These are phyloP conservation scores for Didymella exigua DNA, from an alignment of 2,329 filamentous ascomycete genomes.

Conservation along the genomic window DNA sequence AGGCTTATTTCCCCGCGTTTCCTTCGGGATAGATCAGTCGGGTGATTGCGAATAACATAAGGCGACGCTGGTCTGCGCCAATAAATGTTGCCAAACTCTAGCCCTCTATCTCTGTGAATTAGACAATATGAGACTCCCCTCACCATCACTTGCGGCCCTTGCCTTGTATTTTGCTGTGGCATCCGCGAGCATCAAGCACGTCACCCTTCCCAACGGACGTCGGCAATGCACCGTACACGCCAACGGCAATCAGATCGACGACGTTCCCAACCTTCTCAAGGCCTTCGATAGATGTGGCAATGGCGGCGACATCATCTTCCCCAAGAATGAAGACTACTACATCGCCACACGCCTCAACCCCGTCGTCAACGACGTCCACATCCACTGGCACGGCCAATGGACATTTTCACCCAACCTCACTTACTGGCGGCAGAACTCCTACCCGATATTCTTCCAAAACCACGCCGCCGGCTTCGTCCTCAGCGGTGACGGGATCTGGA, in stretches of 20 bases:
- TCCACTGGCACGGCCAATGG: conserved; percentile 9
- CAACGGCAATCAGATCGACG: neutral
- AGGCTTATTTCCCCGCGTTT: conserved; percentile 3
- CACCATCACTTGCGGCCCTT: neutral
- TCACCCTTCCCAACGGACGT: neutral
- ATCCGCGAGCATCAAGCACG: neutral
- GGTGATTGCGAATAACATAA: neutral
- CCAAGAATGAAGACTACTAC: conserved; percentile 1
- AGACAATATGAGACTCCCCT: neutral
- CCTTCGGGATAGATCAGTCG: neutral
- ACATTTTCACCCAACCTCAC: conserved; percentile 1
- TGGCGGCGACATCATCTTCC: conserved; percentile 2
- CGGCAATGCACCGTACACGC: conserved; percentile 2
- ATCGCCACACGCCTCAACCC: conserved; percentile 4
- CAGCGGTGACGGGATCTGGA: conserved; percentile 2
- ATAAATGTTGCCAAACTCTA: neutral
- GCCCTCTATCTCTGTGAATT: neutral
- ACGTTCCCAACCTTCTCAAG: neutral
- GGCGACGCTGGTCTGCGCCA: neutral
- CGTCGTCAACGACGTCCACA: neutral
- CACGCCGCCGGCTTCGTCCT: conserved; percentile 5
- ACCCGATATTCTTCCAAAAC: conserved; percentile 4
- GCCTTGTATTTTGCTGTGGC: neutral
- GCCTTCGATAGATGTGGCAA: neutral
- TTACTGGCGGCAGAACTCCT: conserved; percentile 4